These are phyloP conservation scores for Lactarius deliciosus DNA, from an alignment of 768 basidiomycete genomes.

Conservation along the genomic window DNA sequence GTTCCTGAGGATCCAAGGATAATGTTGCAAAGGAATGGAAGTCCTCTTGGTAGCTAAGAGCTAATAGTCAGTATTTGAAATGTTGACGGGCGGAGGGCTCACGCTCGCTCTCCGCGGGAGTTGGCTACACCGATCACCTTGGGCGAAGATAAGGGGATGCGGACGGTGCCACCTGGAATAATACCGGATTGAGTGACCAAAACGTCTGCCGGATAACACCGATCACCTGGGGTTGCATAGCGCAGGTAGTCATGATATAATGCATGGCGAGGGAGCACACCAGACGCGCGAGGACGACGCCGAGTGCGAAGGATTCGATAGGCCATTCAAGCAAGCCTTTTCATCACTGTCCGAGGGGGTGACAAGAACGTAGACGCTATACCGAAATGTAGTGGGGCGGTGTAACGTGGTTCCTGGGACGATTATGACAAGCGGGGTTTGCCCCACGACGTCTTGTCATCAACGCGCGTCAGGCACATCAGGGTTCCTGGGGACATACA, in stretches of 20 bases:
- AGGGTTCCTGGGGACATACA: neutral
- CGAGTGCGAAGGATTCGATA: conserved; percentile 9
- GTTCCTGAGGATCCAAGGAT: conserved; percentile 72
- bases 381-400: neutral
- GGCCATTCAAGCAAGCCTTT: conserved; percentile 23
- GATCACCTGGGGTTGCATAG: conserved; percentile 45
- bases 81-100: conserved; percentile 26
- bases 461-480: neutral
- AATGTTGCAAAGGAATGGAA: conserved; percentile 76
- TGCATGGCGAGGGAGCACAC: conserved; percentile 15
- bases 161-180: conserved; percentile 54
- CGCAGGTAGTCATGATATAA: conserved; percentile 73
- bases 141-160: conserved; percentile 71
- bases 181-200: conserved; percentile 21
- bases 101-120: conserved; percentile 77
- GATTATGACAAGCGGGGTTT: neutral
- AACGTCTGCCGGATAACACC: neutral
- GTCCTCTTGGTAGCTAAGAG: conserved; percentile 82
- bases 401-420: neutral
- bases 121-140: conserved; percentile 76
- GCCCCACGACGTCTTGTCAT: neutral
- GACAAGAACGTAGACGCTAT: neutral
- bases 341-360: neutral
- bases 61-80: conserved; percentile 24
- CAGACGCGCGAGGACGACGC: neutral